These are phyloP conservation scores for Talaromyces funiculosus DNA, from an alignment of 2,329 filamentous ascomycete species.

Conservation along the genomic window DNA sequence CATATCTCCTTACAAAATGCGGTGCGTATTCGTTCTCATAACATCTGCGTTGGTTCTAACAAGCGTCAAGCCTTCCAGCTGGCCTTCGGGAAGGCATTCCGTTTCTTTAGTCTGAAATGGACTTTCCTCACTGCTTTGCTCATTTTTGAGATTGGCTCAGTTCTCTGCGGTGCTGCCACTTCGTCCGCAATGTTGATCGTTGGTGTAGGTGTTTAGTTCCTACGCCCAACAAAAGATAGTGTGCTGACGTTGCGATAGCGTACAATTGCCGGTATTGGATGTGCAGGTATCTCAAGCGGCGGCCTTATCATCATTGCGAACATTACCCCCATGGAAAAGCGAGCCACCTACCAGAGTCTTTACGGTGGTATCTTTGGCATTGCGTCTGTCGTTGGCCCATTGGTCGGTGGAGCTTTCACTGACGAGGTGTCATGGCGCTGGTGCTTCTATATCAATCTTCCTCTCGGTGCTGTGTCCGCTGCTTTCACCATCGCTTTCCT, in stretches of 20 bases:
- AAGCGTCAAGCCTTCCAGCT: not conserved
- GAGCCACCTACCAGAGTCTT: not conserved
- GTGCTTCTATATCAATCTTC: conserved; percentile 33
- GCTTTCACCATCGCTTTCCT: no score
- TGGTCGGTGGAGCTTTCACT: not conserved
- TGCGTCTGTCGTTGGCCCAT: conserved; percentile 15
- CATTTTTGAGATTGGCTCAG: not conserved
- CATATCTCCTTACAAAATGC: no score
- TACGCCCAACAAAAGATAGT: no score
- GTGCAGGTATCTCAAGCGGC: not conserved
- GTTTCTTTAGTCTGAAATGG: not conserved
- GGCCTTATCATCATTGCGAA: not conserved
- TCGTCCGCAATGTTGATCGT: not conserved
- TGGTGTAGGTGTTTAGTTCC: no score
- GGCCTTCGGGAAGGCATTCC: not conserved
- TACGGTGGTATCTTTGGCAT: not conserved
- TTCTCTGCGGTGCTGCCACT: not conserved
- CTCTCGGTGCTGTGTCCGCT: no score
- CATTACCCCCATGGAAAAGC: not conserved
- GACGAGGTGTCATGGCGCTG: not conserved
- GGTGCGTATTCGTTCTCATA: not conserved
- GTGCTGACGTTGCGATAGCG: no score
- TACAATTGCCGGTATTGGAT: not conserved
- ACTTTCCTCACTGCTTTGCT: not conserved
- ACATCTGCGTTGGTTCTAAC: not conserved